Evolutionary conservation across 306 rosid species (phyloP), one percentile per base, ranked within the genome.

Genomic region (Castanea mollissima): DNA sequence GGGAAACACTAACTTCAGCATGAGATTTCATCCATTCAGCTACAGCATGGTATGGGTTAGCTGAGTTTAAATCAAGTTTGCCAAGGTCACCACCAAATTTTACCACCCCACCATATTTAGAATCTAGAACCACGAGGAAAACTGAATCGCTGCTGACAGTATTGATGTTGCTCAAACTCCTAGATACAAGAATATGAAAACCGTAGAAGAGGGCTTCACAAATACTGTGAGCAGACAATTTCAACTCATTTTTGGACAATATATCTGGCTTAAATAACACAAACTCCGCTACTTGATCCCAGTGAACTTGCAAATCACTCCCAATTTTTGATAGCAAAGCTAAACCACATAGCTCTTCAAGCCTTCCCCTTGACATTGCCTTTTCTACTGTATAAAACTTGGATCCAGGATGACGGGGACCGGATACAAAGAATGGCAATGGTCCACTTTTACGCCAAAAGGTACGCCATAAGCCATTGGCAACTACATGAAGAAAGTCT

Each of bases 181-280:
- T 85, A 49, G 93, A 87, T 78, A 92, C 84, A 74, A 94, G 98
- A 80, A 91, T 71, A 88, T 92, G 98, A 81, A 94, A 88, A 59
- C 96, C 98, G 82, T 94, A 94, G 81, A 94, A 91, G 67, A 94
- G 86, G 81, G 98, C 93, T 86, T 94, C 97, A 81, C 97, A 92
- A 72, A 94, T 79, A 52, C 86, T 74, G 69, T 84, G 75, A 69
- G 88, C 69, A 20, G 98, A 85, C 51, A 89, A 65, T 76, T 81
- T 86, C 75, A 80, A 65, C 75, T 54, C 91, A 71, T 87, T 88
- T 68, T 83, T 94, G 25, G 88, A 87, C 74, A 82, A 76, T 78
- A 86, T 67, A 87, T 87, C 90, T 71, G 88, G 88, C 84, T 90
- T 94, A 81, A 92, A 92, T 68, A 94, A 69, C 18, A 89, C 81